Percentiles rank a stretch among this genome's conserved stretches.
Conservation (phyloP, 768 basidiomycete species). For the Pleurotus eryngii region DNA sequence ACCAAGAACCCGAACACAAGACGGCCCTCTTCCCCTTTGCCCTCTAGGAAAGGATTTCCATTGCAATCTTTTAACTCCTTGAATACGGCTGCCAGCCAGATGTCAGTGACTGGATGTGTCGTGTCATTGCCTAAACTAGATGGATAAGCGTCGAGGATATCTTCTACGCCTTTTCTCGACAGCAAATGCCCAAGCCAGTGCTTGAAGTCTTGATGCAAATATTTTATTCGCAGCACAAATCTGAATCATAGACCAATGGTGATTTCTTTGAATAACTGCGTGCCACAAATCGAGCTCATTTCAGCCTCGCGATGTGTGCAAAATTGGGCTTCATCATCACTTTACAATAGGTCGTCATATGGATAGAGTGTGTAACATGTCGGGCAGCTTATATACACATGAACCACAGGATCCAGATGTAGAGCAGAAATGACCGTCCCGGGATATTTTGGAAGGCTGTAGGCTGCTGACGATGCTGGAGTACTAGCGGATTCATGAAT, state of each 20-base stretch:
- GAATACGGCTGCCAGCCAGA: neutral
- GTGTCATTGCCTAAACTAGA: neutral
- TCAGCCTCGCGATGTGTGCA: neutral
- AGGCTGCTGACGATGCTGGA: no score
- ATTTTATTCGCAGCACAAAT: conserved; percentile 11
- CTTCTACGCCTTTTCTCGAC: conserved; percentile 23
- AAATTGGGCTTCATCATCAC: neutral
- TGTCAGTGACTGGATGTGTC: neutral
- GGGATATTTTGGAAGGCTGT: neutral
- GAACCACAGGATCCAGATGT: conserved; percentile 19
- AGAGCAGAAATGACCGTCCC: conserved; percentile 7
- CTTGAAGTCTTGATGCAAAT: conserved; percentile 20
- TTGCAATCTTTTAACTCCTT: neutral
- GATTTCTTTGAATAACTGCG: conserved; percentile 3
- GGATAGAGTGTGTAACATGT: conserved; percentile 19
- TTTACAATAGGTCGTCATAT: neutral
- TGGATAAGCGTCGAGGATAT: conserved; percentile 16
- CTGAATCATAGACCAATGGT: neutral
- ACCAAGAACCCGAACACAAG: neutral
- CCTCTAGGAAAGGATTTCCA: neutral
- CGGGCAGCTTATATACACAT: conserved; percentile 19
- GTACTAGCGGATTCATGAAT: no score
- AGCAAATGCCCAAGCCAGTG: conserved; percentile 23
- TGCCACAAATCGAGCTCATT: neutral
- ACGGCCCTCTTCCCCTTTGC: neutral